Evolutionary conservation across 2,329 filamentous ascomycete species (phyloP), one percentile per base, ranked within the genome.

Genomic region (Allantophomopsis cytisporea): DNA sequence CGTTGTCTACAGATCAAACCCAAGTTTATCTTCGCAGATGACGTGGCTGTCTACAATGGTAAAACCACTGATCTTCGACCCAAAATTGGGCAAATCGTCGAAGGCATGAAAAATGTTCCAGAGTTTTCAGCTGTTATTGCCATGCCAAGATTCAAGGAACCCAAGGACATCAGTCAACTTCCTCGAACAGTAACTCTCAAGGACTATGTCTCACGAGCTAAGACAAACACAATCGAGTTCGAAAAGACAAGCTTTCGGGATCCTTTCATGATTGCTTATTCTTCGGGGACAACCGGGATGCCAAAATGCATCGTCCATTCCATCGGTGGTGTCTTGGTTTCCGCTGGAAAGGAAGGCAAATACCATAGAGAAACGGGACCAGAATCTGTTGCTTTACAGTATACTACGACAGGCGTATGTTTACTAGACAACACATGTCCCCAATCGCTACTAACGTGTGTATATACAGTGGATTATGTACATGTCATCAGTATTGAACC

Each of bases 221-320:
- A 45, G 7, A 38, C 51, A 0, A 40, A 23, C 4, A 31, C 31
- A 13, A 45, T 43, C 2, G 39, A 42, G 8, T 56, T 56, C 18
- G 50, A 50, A 36, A 46, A 44, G 36, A 48, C 42, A 3, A 44
- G 48, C 13, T 56, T 54, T 54, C 66, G 77, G 20, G 82, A 89
- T 45, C 84, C 86, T 0, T 80, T 84, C 57, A 60, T 89, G 28
- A 71, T 93, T 30, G 83, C 80, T 42, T 93, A 86, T 52, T 73
- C 80, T 0, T 83, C 78, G 1, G 85, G 85, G 2, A 93, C 85
- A 6, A 93, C 86, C 0, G 85, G 86, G 4, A 75, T 73, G 15
- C 86, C 86, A 11, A 93, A 93, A 53, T 87, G 83, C 43, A 91
- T 93, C 45, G 83, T 89, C 2, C 86, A 94, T 55, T 79, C 76